Evolutionary conservation across 2,329 filamentous ascomycete genomes (phyloP).

Genomic region (Paraphaeosphaeria minitans): DNA sequence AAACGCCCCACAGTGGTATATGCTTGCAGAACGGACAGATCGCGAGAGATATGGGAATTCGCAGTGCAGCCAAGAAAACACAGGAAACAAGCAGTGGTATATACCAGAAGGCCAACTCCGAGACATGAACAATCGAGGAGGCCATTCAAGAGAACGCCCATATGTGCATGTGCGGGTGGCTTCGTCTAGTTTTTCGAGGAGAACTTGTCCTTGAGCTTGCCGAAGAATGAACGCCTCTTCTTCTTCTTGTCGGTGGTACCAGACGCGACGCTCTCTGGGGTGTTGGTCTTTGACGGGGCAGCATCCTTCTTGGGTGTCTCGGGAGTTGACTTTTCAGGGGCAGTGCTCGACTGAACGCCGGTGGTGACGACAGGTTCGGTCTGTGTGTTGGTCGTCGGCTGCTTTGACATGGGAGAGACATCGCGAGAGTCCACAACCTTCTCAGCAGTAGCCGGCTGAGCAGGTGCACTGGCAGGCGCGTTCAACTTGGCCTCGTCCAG

Average conservation of each 20-base stretch:
- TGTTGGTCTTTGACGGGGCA: slow-evolving; percentile 38
- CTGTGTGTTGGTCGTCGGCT: slow-evolving; percentile 44
- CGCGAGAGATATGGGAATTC: slow-evolving; percentile 17
- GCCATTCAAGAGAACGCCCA: slow-evolving; percentile 15
- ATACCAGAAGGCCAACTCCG: slow-evolving; percentile 44
- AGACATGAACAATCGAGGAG: slow-evolving; percentile 31
- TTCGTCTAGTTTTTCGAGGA: slow-evolving; percentile 31
- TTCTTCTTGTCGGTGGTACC: slow-evolving; percentile 50
- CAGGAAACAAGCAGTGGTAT: slow-evolving; percentile 41
- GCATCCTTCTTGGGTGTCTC: slow-evolving; percentile 40
- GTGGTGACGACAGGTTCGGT: slow-evolving; percentile 49
- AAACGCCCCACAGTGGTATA: slow-evolving; percentile 23
- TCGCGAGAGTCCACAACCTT: slow-evolving; percentile 45
- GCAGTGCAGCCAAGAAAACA: slow-evolving; percentile 28
- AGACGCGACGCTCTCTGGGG: slow-evolving; percentile 46
- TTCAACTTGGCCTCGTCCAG: slow-evolving; percentile 47
- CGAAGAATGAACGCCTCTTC: slow-evolving; percentile 55
- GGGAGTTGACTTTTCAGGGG: slow-evolving; percentile 31
- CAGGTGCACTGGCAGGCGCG: slow-evolving; percentile 17
- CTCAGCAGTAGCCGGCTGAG: slow-evolving; percentile 31
- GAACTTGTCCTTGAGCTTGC: slow-evolving; percentile 57
- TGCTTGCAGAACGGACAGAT: slow-evolving; percentile 28
- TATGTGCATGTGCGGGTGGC: neutral
- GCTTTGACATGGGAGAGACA: slow-evolving; percentile 49
- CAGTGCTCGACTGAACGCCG: slow-evolving; percentile 44